Base-by-base conservation (phyloP, 257 asterid genomes). In the Solanum dulcamara region DNA sequence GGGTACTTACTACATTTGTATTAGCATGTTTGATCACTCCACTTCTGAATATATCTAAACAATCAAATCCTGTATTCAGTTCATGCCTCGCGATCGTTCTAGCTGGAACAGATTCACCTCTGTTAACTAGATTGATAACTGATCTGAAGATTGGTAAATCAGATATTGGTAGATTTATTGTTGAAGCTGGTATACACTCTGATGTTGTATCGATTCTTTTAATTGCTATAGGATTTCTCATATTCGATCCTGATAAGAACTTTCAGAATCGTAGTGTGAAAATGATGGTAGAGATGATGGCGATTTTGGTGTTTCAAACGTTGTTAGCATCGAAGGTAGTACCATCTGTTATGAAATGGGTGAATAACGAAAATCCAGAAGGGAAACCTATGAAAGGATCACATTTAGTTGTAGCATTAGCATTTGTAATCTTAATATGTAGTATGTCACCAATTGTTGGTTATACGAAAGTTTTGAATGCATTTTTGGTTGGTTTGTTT, bases 321-420 rank as follows among this genome's bases (percentile, higher is more conserved):
- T 70, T 90, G 0, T n/a, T 94, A 30, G 98, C 98, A 2, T 90
- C 95, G 0, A 94, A 92, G 79, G 30, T 93, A 17, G 93, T 97
- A 0, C 98, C 98, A 0, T 0, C 88, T 4, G 60, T 96, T 13
- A 93, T 95, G 97, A 92, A 95, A 12, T 96, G 98, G 99, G 97
- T 96, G 53, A 95, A 95, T 86, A 89, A 93, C 6, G 97, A 93
- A 83, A 96, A 96, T 62, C 98, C 98, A 0, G 98, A 92, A 79
- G 99, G 98, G 79, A 96, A 95, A 83, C 94, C 98, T 2, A 93
- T 96, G 96, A 96, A 92, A 83, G 97, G 98, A 15, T 92, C 98
- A 11, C 98, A 96, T 70, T 75, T 95, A 26, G 92, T 95, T 15
- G 90, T 95, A 0, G 90, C 98, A 0, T 91, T 95, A 42, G 98